Percentiles rank a stretch among this genome's conserved stretches.
Evolutionary conservation across 148 eudicot species (phyloP).

Genomic region (Simmondsia chinensis): DNA sequence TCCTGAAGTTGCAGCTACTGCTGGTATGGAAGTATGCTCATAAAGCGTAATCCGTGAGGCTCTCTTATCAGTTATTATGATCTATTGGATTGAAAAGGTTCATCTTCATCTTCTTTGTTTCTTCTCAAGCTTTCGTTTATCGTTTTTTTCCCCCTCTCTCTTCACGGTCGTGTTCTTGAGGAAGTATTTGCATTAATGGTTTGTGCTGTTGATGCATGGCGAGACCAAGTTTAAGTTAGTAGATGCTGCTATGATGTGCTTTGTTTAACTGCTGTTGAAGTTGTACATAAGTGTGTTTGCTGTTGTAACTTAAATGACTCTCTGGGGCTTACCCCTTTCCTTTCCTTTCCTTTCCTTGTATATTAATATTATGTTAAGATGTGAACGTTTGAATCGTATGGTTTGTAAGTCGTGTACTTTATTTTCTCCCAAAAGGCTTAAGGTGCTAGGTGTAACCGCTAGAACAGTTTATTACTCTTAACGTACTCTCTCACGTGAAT

Average conservation of each 20-base stretch:
- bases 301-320: slow-evolving; percentile 14
- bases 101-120: slow-evolving; percentile 3
- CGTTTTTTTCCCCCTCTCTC: slow-evolving; percentile 5
- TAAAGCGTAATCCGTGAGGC: slow-evolving; percentile 9
- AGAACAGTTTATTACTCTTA: too few relatives aligned
- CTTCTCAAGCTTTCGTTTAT: slow-evolving; percentile 1
- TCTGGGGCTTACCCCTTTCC: not conserved
- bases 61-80: slow-evolving; percentile 10
- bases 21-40: slow-evolving; percentile 13
- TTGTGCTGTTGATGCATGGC: slow-evolving; percentile 20
- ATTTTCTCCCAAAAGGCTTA: too few relatives aligned
- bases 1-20: slow-evolving; percentile 31
- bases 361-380: slow-evolving; percentile 5
- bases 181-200: slow-evolving; percentile 15
- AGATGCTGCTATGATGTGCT: slow-evolving; percentile 10
- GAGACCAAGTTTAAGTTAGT: slow-evolving; percentile 9
- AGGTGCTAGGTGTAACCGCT: too few relatives aligned
- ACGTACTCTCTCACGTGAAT: too few relatives aligned
- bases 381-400: not conserved
- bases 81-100: slow-evolving; percentile 6
- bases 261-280: slow-evolving; percentile 7
- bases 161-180: slow-evolving; percentile 17
- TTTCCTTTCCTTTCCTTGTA: slow-evolving; percentile 12
- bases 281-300: slow-evolving; percentile 24
- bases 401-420: too few relatives aligned